Evolutionary conservation across 164 flowering plant genomes (phyloP).

Genomic region (Sextonia rubra): DNA sequence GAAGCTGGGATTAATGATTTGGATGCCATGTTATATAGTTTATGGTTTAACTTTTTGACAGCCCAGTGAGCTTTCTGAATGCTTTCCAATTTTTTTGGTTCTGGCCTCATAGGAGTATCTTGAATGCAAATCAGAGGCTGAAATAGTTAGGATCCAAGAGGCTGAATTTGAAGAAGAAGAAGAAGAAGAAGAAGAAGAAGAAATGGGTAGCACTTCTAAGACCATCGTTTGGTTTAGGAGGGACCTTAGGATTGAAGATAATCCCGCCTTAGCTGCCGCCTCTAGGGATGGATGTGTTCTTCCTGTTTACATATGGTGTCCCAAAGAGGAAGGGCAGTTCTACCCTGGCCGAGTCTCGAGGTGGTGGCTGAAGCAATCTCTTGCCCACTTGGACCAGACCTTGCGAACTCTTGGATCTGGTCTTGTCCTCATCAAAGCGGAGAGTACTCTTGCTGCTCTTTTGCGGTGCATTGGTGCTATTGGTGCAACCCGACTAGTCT

Average conservation of each 20-base stretch:
- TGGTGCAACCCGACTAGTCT: conserved; percentile 81
- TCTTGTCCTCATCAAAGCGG: conserved; percentile 56
- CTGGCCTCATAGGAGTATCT: neutral
- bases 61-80: neutral
- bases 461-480: conserved; percentile 48
- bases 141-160: neutral
- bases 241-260: conserved; percentile 93
- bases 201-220: conserved; percentile 42
- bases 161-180: neutral
- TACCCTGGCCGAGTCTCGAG: conserved; percentile 88
- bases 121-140: neutral
- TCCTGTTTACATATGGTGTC: conserved; percentile 92
- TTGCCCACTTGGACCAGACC: conserved; percentile 62
- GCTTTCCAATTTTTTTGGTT: neutral
- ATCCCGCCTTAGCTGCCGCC: conserved; percentile 84
- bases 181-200: neutral
- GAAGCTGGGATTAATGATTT: neutral
- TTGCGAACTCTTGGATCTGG: conserved; percentile 70
- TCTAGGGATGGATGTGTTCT: conserved; percentile 70
- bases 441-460: conserved; percentile 61
- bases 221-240: conserved; percentile 94
- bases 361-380: conserved; percentile 97
- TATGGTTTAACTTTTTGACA: neutral
- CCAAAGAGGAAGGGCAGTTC: conserved; percentile 81
- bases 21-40: neutral